Evolutionary conservation across 2,329 filamentous ascomycete genomes (phyloP).

Genomic region (Stagonosporopsis rhizophila): DNA sequence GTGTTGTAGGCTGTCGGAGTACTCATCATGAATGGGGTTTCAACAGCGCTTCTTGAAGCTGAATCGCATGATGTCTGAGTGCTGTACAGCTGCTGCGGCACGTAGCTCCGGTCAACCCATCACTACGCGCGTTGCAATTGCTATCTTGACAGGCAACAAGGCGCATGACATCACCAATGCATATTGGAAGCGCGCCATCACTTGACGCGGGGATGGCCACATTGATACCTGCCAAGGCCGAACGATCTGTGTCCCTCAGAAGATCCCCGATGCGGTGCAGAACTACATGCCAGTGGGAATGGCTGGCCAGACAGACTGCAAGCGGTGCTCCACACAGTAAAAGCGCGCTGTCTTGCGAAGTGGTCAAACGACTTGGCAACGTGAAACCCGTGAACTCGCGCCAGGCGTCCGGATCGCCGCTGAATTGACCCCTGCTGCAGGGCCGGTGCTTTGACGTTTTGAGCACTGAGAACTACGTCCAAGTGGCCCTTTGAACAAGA

Average conservation of each 20-base stretch:
- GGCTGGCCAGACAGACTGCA: constrained; percentile 11
- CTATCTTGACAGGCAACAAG: constrained; percentile 1
- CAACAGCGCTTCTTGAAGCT: neutral
- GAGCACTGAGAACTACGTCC: constrained; percentile 23
- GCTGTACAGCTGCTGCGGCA: neutral
- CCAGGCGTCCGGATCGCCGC: constrained; percentile 21
- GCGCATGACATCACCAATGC: constrained; percentile 17
- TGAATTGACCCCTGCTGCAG: constrained; percentile 18
- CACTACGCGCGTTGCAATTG: neutral
- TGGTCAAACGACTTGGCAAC: constrained; percentile 13
- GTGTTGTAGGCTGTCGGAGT: neutral
- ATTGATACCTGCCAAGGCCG: constrained; percentile 28
- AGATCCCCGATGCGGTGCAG: constrained; percentile 1
- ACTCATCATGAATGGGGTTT: neutral
- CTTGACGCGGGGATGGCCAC: constrained; percentile 11
- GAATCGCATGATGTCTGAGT: neutral
- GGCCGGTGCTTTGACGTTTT: constrained; percentile 34
- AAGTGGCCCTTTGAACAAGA: constrained; percentile 23
- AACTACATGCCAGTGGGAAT: neutral
- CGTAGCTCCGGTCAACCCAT: neutral
- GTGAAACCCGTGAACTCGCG: constrained; percentile 20
- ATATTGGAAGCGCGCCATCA: constrained; percentile 17
- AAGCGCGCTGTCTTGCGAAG: constrained; percentile 6
- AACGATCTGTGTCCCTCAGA: constrained; percentile 14
- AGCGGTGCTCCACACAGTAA: neutral